Evolutionary conservation across 176 grass and related monocot species (phyloP).

Genomic region (Alloteropsis semialata): DNA sequence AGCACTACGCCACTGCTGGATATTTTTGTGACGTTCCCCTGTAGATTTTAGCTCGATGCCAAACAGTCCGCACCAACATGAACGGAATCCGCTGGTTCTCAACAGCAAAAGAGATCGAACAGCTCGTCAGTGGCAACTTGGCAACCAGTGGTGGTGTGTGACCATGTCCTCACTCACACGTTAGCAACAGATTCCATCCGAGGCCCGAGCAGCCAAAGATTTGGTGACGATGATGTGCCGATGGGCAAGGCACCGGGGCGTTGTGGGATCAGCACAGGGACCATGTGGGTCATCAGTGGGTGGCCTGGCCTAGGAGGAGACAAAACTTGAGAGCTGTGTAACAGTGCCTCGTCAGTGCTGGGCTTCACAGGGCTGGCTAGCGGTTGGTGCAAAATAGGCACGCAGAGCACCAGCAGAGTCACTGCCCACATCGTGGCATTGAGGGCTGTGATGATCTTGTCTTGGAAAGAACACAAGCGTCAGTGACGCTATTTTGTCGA

Average conservation of each 20-base stretch:
- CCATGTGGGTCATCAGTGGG: no score
- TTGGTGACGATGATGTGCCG: conserved; percentile 10
- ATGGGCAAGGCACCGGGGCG: not conserved
- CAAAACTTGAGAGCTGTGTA: not conserved
- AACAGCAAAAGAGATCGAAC: not conserved
- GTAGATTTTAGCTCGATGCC: not conserved
- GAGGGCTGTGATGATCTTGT: not conserved
- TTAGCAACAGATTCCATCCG: conserved; percentile 15
- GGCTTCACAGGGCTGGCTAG: conserved; percentile 15
- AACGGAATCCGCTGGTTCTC: not conserved
- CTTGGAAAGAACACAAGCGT: not conserved
- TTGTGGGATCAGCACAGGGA: conserved; percentile 20
- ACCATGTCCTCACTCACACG: conserved; percentile 23
- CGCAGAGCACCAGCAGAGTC: not conserved
- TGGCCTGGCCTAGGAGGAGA: conserved; percentile 10
- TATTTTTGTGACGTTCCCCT: not conserved
- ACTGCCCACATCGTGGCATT: not conserved
- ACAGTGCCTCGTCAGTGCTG: not conserved
- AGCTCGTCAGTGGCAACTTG: not conserved
- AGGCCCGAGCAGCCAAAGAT: not conserved
- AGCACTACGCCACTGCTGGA: not conserved
- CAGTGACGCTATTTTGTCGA: not conserved
- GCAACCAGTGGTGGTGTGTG: conserved; percentile 13
- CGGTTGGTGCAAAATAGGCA: conserved; percentile 20
- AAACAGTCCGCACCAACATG: not conserved